Base-by-base conservation (phyloP, 768 basidiomycete species). In the Suillus fuscotomentosus region DNA sequence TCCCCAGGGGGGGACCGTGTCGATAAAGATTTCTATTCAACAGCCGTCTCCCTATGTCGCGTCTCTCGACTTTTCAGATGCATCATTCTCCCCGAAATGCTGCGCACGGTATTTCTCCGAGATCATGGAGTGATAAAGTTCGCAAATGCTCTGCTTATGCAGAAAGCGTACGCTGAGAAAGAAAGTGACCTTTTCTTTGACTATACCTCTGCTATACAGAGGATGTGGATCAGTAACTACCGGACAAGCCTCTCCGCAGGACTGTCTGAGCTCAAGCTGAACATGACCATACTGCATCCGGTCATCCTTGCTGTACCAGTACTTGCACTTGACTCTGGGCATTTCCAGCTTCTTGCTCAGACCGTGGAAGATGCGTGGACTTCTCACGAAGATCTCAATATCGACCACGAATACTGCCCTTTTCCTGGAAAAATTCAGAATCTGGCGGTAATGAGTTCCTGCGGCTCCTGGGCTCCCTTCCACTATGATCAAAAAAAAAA, bases 1-100 rank as follows among this genome's bases (percentile, higher is more conserved):
- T 55, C 11, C 14, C 48, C 24, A 48, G 2, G 0, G 10, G 47
- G 13, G 6, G 2, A 48, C 22, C 22, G 13, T 6, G 11, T 2
- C 2, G 47, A n/a, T 6, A 22, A 48, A 34, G 60, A 65, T 51
- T 27, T 54, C 8, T 72, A 71, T 59, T 62, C 66, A 24, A 75
- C 72, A 17, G 76, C 76, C 3, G 53, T 71, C 31, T 63, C 75
- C 7, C 71, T 82, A 22, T 72, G 76, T 31, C 67, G 64, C 22
- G 79, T 80, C 17, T 82, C 78, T 9, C 70, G 68, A 45, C 60
- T 60, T 27, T 51, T 80, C 27, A 75, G 79, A 17, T 70, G 67
- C 24, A 69, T 68, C 24, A 68, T 73, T 34, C 80, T 83, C 75
- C 79, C 75, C 45, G 65, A 72, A 60, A 72, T 83, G 56, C 74